Evolutionary conservation across 208 protist species (phyloP).

Genomic region (Herpetomonas samuelpessoai): DNA sequence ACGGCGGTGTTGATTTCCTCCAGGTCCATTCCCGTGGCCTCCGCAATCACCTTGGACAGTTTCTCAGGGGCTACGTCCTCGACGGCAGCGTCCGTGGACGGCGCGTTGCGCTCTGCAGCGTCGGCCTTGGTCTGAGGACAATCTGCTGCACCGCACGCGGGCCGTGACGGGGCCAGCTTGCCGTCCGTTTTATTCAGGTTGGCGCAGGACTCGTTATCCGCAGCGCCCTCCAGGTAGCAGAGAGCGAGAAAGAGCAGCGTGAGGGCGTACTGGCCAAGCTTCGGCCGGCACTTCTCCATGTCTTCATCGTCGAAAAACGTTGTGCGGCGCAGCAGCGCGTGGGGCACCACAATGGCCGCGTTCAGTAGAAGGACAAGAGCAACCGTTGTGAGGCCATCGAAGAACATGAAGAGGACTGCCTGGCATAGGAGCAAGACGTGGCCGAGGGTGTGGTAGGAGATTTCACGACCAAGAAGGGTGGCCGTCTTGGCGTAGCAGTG

Average conservation of each 20-base stretch:
- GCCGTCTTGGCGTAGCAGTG: slow-evolving; percentile 21
- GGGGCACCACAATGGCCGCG: slow-evolving; percentile 52
- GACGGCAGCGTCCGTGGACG: no score
- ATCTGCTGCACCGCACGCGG: no score
- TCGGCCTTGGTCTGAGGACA: no score
- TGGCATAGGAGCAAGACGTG: slow-evolving; percentile 34
- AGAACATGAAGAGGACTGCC: slow-evolving; percentile 39
- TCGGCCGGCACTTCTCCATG: slow-evolving; percentile 79
- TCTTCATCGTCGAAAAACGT: slow-evolving; percentile 88
- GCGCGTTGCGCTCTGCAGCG: no score
- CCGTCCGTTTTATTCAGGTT: slow-evolving; percentile 12
- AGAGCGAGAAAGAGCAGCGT: slow-evolving; percentile 45
- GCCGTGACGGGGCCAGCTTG: no score
- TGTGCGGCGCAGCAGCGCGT: slow-evolving; percentile 61
- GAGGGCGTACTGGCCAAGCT: slow-evolving; percentile 60
- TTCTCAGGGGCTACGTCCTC: no score
- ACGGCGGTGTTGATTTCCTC: no score
- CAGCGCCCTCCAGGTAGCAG: slow-evolving; percentile 63
- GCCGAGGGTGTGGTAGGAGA: slow-evolving; percentile 46
- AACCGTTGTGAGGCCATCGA: slow-evolving; percentile 43
- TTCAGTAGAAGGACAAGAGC: slow-evolving; percentile 41
- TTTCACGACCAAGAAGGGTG: slow-evolving; percentile 25
- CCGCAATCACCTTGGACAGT: no score
- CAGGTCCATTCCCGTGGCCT: no score
- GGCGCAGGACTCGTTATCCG: slow-evolving; percentile 22